phyloP scores from a whole-genome alignment of 345 rosid genomes.

The Alliaria petiolata region DNA sequence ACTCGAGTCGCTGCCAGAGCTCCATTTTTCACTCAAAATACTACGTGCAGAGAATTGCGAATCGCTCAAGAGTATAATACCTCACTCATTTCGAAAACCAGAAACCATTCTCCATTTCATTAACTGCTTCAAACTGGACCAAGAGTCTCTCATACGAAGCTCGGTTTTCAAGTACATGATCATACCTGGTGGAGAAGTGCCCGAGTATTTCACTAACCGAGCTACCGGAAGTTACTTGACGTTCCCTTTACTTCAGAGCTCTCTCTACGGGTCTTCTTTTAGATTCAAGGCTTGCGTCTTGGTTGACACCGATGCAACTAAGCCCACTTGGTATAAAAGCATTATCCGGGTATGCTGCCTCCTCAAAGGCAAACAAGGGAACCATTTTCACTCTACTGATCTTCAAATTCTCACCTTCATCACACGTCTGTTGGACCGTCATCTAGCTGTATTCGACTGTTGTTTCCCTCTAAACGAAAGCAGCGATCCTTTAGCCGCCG shows the following conservation, averaged over 20 bases:
- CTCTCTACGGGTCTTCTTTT: neutral
- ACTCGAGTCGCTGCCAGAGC: neutral
- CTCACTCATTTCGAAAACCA: neutral
- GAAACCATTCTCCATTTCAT: slow-evolving; percentile 9
- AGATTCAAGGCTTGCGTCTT: neutral
- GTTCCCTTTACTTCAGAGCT: neutral
- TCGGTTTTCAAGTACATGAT: slow-evolving; percentile 7
- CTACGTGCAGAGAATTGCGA: neutral
- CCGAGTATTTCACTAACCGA: neutral
- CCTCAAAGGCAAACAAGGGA: neutral
- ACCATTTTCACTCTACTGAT: neutral
- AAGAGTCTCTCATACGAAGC: neutral
- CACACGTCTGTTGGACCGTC: neutral
- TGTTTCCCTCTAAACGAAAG: neutral
- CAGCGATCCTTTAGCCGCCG: neutral
- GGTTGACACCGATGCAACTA: neutral
- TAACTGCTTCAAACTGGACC: neutral
- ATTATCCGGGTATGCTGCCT: neutral
- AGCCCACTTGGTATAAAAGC: neutral
- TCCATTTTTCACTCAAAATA: neutral
- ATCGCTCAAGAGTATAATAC: neutral
- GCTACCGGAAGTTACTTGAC: neutral
- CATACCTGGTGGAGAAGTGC: slow-evolving; percentile 3
- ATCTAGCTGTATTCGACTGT: slow-evolving; percentile 8
- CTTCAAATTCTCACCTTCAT: neutral